These are phyloP conservation scores for Lonicera japonica DNA, from an alignment of 129 eudicot species.

Conservation along the genomic window DNA sequence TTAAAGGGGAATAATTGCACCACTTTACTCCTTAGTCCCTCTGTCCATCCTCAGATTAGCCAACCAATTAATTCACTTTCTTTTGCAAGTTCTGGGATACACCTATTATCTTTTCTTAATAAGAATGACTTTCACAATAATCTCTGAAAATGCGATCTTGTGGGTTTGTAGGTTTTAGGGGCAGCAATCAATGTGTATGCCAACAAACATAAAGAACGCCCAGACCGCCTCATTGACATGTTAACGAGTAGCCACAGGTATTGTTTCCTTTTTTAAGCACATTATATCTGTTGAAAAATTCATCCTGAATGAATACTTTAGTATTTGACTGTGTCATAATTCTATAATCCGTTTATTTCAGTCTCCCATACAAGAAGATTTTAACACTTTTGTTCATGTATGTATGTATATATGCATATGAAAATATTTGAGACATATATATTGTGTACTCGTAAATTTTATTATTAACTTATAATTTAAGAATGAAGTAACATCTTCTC, in stretches of 20 bases:
- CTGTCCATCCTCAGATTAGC: background rate
- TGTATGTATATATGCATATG: too few species aligned
- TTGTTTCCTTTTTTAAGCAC: constrained; percentile 1
- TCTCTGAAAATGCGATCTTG: background rate
- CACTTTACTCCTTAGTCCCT: background rate
- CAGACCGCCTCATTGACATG: constrained; percentile 99
- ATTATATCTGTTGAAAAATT: background rate
- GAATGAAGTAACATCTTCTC: too few species aligned
- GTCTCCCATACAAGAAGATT: background rate
- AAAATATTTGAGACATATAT: too few species aligned
- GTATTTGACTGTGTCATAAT: background rate
- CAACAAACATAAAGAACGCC: constrained; percentile 96
- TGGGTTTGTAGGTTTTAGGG: constrained; percentile 70
- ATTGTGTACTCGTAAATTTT: too few species aligned
- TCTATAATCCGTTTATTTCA: background rate
- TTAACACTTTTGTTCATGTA: too few species aligned
- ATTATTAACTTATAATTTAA: too few species aligned
- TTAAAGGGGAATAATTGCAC: background rate
- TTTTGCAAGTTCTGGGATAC: background rate
- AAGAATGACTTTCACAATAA: background rate
- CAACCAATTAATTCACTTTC: background rate
- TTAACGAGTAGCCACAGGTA: constrained; percentile 97
- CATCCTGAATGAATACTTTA: background rate
- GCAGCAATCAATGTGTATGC: constrained; percentile 99
- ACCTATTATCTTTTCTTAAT: background rate